These are phyloP conservation scores for Saccharomycopsis fibuligera DNA, from an alignment of 805 yeast species.

Conservation along the genomic window DNA sequence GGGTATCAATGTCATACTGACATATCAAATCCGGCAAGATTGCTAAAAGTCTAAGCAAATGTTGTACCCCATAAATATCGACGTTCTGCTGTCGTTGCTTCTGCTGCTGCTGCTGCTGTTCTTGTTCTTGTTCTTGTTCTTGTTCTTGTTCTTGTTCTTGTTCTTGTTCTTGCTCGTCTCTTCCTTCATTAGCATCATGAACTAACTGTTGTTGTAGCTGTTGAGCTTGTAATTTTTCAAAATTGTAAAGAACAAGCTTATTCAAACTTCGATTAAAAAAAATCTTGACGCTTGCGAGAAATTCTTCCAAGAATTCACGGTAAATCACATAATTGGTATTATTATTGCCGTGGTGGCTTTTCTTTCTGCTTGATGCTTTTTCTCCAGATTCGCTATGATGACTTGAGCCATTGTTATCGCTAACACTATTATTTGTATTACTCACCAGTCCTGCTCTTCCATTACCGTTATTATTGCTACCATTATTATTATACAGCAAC, in stretches of 20 bases:
- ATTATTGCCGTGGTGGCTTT: neutral
- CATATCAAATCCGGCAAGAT: slow-evolving; percentile 46
- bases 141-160: no score
- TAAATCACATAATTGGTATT: slow-evolving; percentile 27
- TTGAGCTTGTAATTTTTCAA: neutral
- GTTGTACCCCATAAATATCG: slow-evolving; percentile 27
- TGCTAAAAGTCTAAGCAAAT: slow-evolving; percentile 68
- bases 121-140: no score
- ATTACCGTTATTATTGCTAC: neutral
- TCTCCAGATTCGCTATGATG: neutral
- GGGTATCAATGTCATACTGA: slow-evolving; percentile 1
- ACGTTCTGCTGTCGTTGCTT: no score
- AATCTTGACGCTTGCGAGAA: slow-evolving; percentile 23
- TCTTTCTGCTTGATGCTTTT: no score
- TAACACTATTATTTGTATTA: neutral
- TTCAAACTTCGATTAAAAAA: neutral
- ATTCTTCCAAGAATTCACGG: slow-evolving; percentile 55
- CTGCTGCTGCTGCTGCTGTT: no score
- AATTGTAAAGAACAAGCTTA: neutral
- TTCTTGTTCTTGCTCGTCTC: neutral
- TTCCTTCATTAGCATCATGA: no score
- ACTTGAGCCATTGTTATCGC: neutral
- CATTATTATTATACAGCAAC: neutral
- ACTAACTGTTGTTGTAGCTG: no score
- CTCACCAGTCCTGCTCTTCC: slow-evolving; percentile 1